Evolutionary conservation across 345 rosid genomes (phyloP).

Genomic region (Xanthoceras sorbifolium): DNA sequence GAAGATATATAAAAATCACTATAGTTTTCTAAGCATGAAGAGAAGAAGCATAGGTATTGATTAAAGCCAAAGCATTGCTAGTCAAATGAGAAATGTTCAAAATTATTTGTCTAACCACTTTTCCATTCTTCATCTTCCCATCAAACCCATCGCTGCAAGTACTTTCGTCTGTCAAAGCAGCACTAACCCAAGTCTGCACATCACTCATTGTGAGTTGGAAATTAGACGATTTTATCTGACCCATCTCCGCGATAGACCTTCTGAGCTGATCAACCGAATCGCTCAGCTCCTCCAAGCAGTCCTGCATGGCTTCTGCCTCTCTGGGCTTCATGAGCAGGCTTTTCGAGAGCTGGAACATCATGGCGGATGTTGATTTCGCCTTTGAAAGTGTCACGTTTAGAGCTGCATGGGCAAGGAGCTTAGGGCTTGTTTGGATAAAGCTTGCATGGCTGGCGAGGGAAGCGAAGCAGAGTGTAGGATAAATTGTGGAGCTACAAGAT

Average conservation of each 20-base stretch:
- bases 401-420: constrained; percentile 66
- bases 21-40: constrained; percentile 37
- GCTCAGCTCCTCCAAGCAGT: constrained; percentile 65
- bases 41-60: constrained; percentile 60
- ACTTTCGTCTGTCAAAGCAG: constrained; percentile 67
- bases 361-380: constrained; percentile 40
- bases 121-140: constrained; percentile 43
- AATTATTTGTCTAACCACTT: constrained; percentile 43
- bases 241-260: constrained; percentile 62
- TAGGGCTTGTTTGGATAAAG: constrained; percentile 66
- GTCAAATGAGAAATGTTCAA: constrained; percentile 56
- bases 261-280: constrained; percentile 59
- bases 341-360: constrained; percentile 49
- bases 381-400: constrained; percentile 54
- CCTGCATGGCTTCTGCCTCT: constrained; percentile 60
- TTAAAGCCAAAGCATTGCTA: constrained; percentile 76
- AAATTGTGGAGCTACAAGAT: constrained; percentile 60
- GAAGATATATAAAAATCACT: neutral
- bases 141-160: constrained; percentile 76
- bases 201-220: constrained; percentile 46
- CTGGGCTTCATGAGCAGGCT: constrained; percentile 42
- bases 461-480: constrained; percentile 60
- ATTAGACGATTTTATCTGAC: constrained; percentile 27
- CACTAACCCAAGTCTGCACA: constrained; percentile 80
- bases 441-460: constrained; percentile 60